Base-by-base conservation (phyloP, 306 rosid genomes). In the Castanopsis chinensis region DNA sequence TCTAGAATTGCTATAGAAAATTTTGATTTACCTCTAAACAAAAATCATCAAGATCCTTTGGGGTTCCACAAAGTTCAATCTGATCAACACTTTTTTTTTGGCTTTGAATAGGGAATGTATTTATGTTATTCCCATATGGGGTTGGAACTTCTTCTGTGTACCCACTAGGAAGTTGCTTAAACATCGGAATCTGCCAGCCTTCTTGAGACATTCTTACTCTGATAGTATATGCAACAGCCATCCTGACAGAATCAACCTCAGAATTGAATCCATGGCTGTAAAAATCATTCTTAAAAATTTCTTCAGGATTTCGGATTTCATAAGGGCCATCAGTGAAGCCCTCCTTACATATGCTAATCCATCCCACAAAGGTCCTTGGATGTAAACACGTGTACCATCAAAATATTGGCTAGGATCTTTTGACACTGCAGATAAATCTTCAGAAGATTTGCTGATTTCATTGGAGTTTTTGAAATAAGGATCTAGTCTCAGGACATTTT, bases 121-220 rank as follows among this genome's bases (percentile, higher is more conserved):
- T 90, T 94, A 86, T 92, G 98, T 86, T 94, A 94, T 53, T 88
- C 93, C 98, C 98, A 94, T 72, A 94, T 86, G 73, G 94, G 97
- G 86, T 94, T 51, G 98, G 97, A 82, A 90, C 90, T 83, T 94
- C 97, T 84, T 94, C 83, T 71, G 84, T 83, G 71, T 88, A 94
- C 59, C 96, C 92, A 80, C 54, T 1, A 18, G 94, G 85, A 78
- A 82, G 86, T 80, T 86, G 88, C 83, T 86, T 92, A 83, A 92
- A 91, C 82, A 92, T 33, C 18, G 97, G 98, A 86, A 94, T 91
- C 71, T 85, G 75, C 95, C 97, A 92, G 76, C 95, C 97, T 90
- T 90, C 97, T 4, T 82, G 79, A 54, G 97, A 97, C 98, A 92
- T 94, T 74, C 92, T 88, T 67, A 94, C 98, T 91, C 94, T 87